Conservation (phyloP, 2,329 filamentous ascomycete genomes). For the Penicillium sp. region DNA sequence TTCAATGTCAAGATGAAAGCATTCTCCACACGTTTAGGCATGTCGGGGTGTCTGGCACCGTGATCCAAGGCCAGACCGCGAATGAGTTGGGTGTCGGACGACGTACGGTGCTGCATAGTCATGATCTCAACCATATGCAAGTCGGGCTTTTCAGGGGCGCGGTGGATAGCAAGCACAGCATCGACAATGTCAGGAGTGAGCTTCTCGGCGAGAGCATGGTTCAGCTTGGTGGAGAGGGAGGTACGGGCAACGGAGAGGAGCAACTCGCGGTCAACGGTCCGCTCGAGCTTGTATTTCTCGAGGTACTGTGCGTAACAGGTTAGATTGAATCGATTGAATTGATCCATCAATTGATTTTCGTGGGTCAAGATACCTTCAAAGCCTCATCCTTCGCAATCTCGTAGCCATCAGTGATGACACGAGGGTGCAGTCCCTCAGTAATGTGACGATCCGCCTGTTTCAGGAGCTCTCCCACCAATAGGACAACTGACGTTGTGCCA, state of each 20-base stretch:
- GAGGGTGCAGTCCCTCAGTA: constrained; percentile 89
- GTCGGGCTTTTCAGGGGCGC: constrained; percentile 84
- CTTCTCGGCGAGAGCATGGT: constrained; percentile 78
- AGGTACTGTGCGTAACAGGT: constrained; percentile 61
- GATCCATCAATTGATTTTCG: not conserved
- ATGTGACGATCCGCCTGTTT: constrained; percentile 98
- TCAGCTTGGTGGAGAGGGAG: constrained; percentile 91
- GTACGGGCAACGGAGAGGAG: constrained; percentile 89
- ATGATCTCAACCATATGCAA: constrained; percentile 99
- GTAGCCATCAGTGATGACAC: constrained; percentile 95
- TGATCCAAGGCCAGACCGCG: constrained; percentile 89
- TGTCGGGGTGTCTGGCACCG: constrained; percentile 92
- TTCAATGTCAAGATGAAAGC: constrained; percentile 93
- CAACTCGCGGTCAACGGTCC: constrained; percentile 87
- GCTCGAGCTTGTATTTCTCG: constrained; percentile 83
- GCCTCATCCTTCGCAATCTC: constrained; percentile 93
- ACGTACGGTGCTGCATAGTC: constrained; percentile 99
- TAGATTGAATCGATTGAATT: constrained; percentile 6
- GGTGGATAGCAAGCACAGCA: constrained; percentile 89
- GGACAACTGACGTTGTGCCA: constrained; percentile 91
- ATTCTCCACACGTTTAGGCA: constrained; percentile 95
- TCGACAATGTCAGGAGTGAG: constrained; percentile 95
- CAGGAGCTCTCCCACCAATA: constrained; percentile 90
- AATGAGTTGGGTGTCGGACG: constrained; percentile 93
- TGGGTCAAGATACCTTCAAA: constrained; percentile 59